Conservation (phyloP, 306 rosid genomes). For the Vigna unguiculata region DNA sequence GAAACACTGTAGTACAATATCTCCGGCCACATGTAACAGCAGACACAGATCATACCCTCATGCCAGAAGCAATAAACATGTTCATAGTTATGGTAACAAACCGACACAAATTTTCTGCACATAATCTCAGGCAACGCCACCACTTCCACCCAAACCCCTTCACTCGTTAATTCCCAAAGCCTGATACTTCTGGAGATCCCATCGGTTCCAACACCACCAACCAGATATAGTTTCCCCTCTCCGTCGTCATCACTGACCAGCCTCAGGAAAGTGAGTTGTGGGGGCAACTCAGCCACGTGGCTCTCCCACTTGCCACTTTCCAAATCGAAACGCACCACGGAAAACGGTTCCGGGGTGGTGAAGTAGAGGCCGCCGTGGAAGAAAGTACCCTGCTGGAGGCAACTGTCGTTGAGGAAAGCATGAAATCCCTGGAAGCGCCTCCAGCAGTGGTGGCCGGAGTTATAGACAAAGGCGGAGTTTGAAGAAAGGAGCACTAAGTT, state of each 20-base stretch:
- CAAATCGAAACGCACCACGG: neutral
- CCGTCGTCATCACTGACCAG: neutral
- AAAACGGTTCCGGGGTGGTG: conserved; percentile 20
- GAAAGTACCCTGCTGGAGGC: neutral
- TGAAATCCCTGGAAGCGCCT: neutral
- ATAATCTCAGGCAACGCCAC: neutral
- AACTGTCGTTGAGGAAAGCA: neutral
- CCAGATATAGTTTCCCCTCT: neutral
- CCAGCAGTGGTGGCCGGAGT: neutral
- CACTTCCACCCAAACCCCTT: conserved; percentile 15
- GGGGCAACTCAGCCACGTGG: neutral
- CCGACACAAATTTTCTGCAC: neutral
- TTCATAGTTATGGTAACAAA: conserved; percentile 22
- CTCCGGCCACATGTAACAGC: conserved; percentile 25
- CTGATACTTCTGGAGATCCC: conserved; percentile 7
- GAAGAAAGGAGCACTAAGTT: conserved; percentile 5
- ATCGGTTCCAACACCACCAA: conserved; percentile 17
- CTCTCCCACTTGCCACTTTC: conserved; percentile 26
- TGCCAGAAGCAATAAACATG: conserved; percentile 31
- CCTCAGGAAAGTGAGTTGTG: conserved; percentile 4
- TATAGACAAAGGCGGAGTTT: neutral
- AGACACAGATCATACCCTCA: neutral
- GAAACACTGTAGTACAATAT: neutral
- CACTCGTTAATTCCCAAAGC: neutral
- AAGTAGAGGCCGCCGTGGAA: neutral